A percentile compares a stretch with the other conserved stretches of the same genome.
Evolutionary conservation across 2,329 filamentous ascomycete species (phyloP).

Genomic region (Venturia aucupariae): DNA sequence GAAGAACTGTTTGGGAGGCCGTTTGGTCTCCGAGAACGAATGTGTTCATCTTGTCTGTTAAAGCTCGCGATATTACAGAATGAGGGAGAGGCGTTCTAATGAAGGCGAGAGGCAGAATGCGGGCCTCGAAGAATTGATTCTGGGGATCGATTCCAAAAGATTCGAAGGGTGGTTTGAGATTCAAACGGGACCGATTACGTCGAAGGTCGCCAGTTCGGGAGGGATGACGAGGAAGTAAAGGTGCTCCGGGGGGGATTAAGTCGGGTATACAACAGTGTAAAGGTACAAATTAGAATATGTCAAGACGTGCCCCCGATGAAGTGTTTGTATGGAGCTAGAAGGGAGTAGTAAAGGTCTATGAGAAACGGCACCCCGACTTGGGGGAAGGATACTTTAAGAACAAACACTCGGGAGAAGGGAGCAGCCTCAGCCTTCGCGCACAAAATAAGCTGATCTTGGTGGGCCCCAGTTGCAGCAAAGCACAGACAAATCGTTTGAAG

Average conservation of each 20-base stretch:
- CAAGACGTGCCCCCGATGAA: neutral
- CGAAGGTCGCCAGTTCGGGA: neutral
- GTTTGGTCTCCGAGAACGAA: constrained; percentile 66
- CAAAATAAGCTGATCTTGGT: constrained; percentile 8
- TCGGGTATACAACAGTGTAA: neutral
- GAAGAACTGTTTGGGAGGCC: constrained; percentile 54
- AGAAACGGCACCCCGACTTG: neutral
- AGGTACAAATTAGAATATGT: neutral
- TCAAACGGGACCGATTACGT: neutral
- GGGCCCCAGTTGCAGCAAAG: constrained; percentile 2
- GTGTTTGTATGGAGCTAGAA: neutral
- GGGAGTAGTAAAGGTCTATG: constrained; percentile 7
- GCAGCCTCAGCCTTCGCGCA: constrained; percentile 12
- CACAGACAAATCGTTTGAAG: constrained; percentile 12
- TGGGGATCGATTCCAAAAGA: neutral
- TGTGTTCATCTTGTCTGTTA: constrained; percentile 31
- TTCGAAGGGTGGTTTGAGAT: neutral
- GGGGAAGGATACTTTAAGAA: constrained; percentile 10
- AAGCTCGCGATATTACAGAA: neutral
- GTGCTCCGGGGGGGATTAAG: neutral
- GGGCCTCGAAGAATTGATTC: neutral
- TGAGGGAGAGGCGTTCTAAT: neutral
- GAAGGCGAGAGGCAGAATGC: neutral
- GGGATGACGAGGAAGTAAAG: constrained; percentile 3
- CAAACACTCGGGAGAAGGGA: constrained; percentile 1